Evolutionary conservation across 1,139 yeast genomes (phyloP), one percentile per base, ranked within the genome.

Genomic region (Yamadazyma diddensiae): DNA sequence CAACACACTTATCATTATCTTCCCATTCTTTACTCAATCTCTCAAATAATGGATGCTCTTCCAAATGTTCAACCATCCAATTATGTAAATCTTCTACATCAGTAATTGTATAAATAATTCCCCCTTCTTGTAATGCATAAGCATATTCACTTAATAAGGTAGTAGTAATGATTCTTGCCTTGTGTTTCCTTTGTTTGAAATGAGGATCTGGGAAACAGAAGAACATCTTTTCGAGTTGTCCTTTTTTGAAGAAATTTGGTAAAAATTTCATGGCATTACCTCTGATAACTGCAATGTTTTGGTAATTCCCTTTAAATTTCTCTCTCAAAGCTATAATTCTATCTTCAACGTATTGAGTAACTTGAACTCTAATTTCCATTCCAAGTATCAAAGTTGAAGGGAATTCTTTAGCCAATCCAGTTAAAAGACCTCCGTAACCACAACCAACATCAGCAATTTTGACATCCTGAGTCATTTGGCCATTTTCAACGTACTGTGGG

Each of bases 201-300:
- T 94, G 98, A 10, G 99, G 99, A 60, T 92, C 99, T 13, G 99
- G 99, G 73, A 92, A 92, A 60, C 98, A 94, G 65, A 94, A 92
- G 61, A 92, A 92, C 78, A 92, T 85, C 67, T 92, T 92, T 24
- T 82, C 77, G 34, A 92, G 66, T 57, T 85, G 94, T 5, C 81
- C 80, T 57, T 82, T 81, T 36, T 71, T 66, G 63, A 94, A 92
- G 57, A 94, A 92, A 57, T 92, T 92, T 20, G 98, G 97, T 43
- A 90, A 65, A 53, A 92, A 92, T 60, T 92, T 92, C 98, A 94
- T 94, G 26, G 97, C 95, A 55, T 92, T 92, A 16, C 94, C 97
- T 55, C 99, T 73, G 35, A 92, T 65, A 3, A 92, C 97, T 12
- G 88, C 82, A 33, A 92, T 83, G 57, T 92, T 92, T 51, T 84